A percentile compares a stretch with the other conserved stretches of the same genome.
phyloP scores from a whole-genome alignment of 2,329 filamentous ascomycete species.

The Phialophora expanda region DNA sequence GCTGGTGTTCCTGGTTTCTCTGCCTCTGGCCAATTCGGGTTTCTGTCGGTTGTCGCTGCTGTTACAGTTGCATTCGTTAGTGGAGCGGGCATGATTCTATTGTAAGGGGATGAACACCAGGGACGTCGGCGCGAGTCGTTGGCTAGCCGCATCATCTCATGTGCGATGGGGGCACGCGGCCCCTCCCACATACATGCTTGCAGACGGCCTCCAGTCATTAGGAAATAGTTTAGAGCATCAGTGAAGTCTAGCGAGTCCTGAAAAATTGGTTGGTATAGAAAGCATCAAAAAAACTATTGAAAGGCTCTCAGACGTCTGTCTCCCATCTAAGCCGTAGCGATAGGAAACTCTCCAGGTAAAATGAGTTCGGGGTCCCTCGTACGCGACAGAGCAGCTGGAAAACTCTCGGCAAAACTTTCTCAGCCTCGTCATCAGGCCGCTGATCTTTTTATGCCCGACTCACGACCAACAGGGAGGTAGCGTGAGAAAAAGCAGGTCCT shows the following conservation, averaged over 20 bases:
- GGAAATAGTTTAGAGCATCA: slow-evolving; percentile 21
- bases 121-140: background rate
- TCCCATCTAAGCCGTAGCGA: background rate
- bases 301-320: background rate
- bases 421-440: background rate
- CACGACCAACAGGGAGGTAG: background rate
- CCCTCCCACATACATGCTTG: background rate
- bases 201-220: background rate
- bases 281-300: slow-evolving; percentile 15
- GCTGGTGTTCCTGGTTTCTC: slow-evolving; percentile 27
- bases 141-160: slow-evolving; percentile 8
- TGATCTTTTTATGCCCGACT: background rate
- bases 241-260: slow-evolving; percentile 19
- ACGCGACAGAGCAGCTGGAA: background rate
- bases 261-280: slow-evolving; percentile 20
- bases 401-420: background rate
- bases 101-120: slow-evolving; percentile 44
- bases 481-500: too few relatives aligned
- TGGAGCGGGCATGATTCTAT: slow-evolving; percentile 54
- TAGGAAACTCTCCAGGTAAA: background rate
- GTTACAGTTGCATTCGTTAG: slow-evolving; percentile 51
- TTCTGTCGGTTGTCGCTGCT: slow-evolving; percentile 52
- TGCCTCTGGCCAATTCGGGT: slow-evolving; percentile 43
- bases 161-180: slow-evolving; percentile 22
- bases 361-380: background rate